Conservation (phyloP, 148 eudicot species). For the Rhododendron simsii region DNA sequence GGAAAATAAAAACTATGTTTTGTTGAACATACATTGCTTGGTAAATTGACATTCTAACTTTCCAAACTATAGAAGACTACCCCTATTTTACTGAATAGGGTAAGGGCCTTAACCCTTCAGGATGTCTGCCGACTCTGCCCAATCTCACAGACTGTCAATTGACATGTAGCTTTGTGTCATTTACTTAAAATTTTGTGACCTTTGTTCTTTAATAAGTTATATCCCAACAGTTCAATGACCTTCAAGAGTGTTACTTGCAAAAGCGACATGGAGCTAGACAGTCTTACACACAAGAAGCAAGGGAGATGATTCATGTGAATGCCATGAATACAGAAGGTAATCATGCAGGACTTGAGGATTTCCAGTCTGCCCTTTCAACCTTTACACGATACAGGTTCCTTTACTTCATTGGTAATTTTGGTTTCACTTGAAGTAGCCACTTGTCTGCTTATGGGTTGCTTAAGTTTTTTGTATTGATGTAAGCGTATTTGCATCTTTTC, state of each 20-base stretch:
- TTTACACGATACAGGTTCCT: slow-evolving; percentile 53
- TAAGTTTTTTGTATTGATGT: not conserved
- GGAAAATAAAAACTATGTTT: not conserved
- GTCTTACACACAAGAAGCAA: slow-evolving; percentile 31
- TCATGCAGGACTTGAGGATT: slow-evolving; percentile 47
- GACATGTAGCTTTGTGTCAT: not conserved
- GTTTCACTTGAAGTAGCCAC: not conserved
- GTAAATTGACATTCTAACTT: not conserved
- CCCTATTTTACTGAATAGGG: not conserved
- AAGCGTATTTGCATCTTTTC: slow-evolving; percentile 16
- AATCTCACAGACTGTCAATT: not conserved
- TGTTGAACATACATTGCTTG: not conserved
- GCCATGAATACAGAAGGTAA: slow-evolving; percentile 46
- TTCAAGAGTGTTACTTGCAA: slow-evolving; percentile 64
- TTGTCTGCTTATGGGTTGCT: not conserved
- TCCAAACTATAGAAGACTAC: not conserved
- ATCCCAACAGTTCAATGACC: slow-evolving; percentile 41
- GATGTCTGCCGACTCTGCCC: not conserved
- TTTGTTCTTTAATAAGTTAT: not conserved
- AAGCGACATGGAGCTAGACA: slow-evolving; percentile 43
- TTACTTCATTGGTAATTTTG: not conserved
- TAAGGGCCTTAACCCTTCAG: not conserved
- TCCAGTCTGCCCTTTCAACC: slow-evolving; percentile 52
- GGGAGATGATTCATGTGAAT: slow-evolving; percentile 22
- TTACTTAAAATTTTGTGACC: not conserved